Evolutionary conservation across 2,329 filamentous ascomycete genomes (phyloP), one percentile per base, ranked within the genome.

Genomic region (Aureobasidium sp.): DNA sequence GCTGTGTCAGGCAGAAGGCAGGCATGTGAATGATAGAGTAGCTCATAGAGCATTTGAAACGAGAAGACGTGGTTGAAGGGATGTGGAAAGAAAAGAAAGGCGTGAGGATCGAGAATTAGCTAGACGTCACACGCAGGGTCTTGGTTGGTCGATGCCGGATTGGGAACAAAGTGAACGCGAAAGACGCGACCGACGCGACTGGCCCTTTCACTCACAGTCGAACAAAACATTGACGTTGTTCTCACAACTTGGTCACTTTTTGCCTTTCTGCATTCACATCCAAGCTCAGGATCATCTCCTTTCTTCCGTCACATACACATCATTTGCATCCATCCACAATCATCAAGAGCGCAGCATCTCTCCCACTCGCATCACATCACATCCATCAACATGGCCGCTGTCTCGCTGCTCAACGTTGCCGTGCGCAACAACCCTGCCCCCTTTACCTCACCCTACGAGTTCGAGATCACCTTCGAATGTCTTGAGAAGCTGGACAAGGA

Each of bases 391-490:
- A 97, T 97, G 94, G 97, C 94, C 73, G 90, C 97, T 73, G 92
- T 99, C 67, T 96, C 92, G 69, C 87, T 99, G 64, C 85, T 99
- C 68, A 93, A 93, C 73, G 94, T 99, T 71, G 90, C 94, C 77
- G 90, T 99, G 69, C 83, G 92, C 75, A 97, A 99, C 84, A 99
- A 99, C 80, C 94, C 94, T 72, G 92, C 94, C 71, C 86, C 89
- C 69, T 97, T 99, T 79, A 88, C 86, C 70, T 89, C 93, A 74
- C 87, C 91, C 61, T 99, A 99, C 76, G 87, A 94, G 76, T 96
- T 99, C 69, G 93, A 99, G 78, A 97, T 99, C 75, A 99, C 94
- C 20, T 99, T 99, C 66, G 94, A 99, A 78, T 97, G 94, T 72
- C 85, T 97, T 27, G 94, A 99, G 80, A 85, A 88, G 69, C 84